phyloP scores from a whole-genome alignment of 306 rosid genomes.

The Acacia melanoxylon region DNA sequence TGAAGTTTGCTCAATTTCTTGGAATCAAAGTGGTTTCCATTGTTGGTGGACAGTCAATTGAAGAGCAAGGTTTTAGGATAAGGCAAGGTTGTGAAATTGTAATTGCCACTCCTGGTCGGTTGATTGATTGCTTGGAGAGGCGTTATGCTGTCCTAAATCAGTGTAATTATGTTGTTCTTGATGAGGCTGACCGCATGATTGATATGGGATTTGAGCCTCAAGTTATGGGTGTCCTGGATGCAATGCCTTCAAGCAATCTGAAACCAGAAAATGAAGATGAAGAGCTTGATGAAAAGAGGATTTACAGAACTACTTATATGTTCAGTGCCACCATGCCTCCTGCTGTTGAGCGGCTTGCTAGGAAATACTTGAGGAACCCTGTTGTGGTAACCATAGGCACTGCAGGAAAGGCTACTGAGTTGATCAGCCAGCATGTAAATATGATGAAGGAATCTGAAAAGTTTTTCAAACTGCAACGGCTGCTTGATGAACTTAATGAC shows the following conservation, averaged over 20 bases:
- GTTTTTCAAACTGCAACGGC: not conserved
- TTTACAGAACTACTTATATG: not conserved
- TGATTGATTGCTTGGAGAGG: conserved; percentile 8
- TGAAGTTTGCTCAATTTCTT: not conserved
- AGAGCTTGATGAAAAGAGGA: not conserved
- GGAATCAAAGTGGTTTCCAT: not conserved
- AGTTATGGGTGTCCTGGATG: not conserved
- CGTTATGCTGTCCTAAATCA: not conserved
- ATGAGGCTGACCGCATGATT: conserved; percentile 4
- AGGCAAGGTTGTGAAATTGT: conserved; percentile 1
- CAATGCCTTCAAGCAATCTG: not conserved
- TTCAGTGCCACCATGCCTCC: conserved; percentile 6
- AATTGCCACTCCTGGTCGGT: not conserved
- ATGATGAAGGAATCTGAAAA: not conserved
- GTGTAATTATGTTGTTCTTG: not conserved
- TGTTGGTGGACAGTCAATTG: conserved; percentile 2
- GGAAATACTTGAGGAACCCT: not conserved
- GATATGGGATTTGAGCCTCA: conserved; percentile 1
- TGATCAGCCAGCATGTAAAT: not conserved
- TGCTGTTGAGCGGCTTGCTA: not conserved
- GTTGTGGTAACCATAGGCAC: conserved; percentile 9
- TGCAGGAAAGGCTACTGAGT: conserved; percentile 2
- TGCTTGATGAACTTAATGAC: not conserved
- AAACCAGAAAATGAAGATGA: conserved; percentile 2
- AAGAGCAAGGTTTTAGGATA: not conserved